A percentile compares a stretch with the other conserved stretches of the same genome.
Conservation (phyloP, 1,139 yeast genomes). For the Debaryomycetaceae sp. region DNA sequence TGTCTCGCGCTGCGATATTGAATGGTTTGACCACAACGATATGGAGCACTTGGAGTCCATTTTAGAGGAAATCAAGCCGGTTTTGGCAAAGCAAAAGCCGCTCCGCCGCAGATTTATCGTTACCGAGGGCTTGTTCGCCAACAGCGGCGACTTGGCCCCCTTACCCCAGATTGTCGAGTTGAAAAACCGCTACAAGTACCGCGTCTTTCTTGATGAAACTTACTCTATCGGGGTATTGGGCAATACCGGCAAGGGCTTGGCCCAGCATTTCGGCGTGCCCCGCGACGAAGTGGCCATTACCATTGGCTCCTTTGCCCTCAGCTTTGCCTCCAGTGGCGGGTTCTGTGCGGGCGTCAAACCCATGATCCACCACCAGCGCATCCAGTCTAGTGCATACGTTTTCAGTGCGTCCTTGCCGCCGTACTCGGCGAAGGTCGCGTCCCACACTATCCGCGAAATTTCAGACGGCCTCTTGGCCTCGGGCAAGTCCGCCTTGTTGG, state of each 20-base stretch:
- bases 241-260: slow-evolving; percentile 70
- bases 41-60: slow-evolving; percentile 68
- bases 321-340: slow-evolving; percentile 90
- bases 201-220: slow-evolving; percentile 80
- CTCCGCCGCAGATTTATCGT: slow-evolving; percentile 80
- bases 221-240: slow-evolving; percentile 84
- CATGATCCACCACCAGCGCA: slow-evolving; percentile 88
- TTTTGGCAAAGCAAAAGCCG: slow-evolving; percentile 55
- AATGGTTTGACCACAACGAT: slow-evolving; percentile 83
- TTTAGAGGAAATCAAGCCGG: slow-evolving; percentile 52
- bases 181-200: slow-evolving; percentile 71
- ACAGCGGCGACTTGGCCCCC: slow-evolving; percentile 72
- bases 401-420: slow-evolving; percentile 95
- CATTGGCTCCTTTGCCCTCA: slow-evolving; percentile 73
- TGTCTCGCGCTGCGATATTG: slow-evolving; percentile 76
- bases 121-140: slow-evolving; percentile 81
- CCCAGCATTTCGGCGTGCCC: slow-evolving; percentile 60
- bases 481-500: slow-evolving; percentile 23
- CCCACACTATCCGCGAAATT: slow-evolving; percentile 43
- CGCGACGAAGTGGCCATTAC: slow-evolving; percentile 70
- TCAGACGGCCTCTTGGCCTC: slow-evolving; percentile 18
- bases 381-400: slow-evolving; percentile 81
- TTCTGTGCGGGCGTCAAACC: slow-evolving; percentile 80
- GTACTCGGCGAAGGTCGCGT: slow-evolving; percentile 67
- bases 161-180: slow-evolving; percentile 61